Percentiles rank a stretch among this genome's conserved stretches.
phyloP scores from a whole-genome alignment of 805 yeast genomes.

The Lachancea fermentati region DNA sequence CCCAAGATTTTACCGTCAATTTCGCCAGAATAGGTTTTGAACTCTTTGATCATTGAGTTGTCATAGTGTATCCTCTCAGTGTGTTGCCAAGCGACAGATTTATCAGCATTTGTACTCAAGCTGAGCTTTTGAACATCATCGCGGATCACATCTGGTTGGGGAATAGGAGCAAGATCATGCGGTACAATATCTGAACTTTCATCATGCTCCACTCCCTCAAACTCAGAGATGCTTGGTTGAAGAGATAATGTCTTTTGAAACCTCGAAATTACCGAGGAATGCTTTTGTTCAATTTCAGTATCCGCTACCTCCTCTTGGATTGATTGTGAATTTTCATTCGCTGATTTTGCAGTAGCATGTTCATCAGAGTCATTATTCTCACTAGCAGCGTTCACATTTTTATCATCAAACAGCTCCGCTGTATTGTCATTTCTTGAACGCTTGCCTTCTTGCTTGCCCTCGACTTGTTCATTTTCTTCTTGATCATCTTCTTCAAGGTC shows the following conservation, averaged over 20 bases:
- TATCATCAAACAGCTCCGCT: slow-evolving; percentile 5
- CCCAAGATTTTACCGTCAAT: slow-evolving; percentile 31
- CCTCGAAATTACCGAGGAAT: slow-evolving; percentile 46
- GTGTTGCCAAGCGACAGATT: slow-evolving; percentile 30
- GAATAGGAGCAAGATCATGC: slow-evolving; percentile 63
- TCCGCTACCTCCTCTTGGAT: slow-evolving; percentile 10
- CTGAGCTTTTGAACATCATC: slow-evolving; percentile 22
- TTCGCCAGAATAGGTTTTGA: slow-evolving; percentile 14
- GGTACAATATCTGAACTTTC: slow-evolving; percentile 24
- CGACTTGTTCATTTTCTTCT: slow-evolving; percentile 9
- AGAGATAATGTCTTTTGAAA: slow-evolving; percentile 41
- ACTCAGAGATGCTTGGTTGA: slow-evolving; percentile 22
- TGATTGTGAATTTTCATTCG: slow-evolving; percentile 11
- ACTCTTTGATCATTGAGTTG: slow-evolving; percentile 23
- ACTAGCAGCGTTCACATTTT: too few relatives aligned
- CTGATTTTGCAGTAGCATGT: slow-evolving; percentile 7
- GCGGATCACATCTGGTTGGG: slow-evolving; percentile 60
- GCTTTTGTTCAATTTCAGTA: slow-evolving; percentile 34
- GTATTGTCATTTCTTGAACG: slow-evolving; percentile 4
- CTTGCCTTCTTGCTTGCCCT: slow-evolving; percentile 8
- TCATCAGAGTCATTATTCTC: slow-evolving; percentile 6
- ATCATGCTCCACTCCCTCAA: slow-evolving; percentile 15
- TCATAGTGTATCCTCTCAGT: slow-evolving; percentile 27
- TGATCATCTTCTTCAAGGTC: slow-evolving; percentile 10
- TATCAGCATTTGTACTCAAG: slow-evolving; percentile 40